These are phyloP conservation scores for Backusella parvicylindrica DNA, from an alignment of 192 early-diverging fungal genomes.

Conservation along the genomic window DNA sequence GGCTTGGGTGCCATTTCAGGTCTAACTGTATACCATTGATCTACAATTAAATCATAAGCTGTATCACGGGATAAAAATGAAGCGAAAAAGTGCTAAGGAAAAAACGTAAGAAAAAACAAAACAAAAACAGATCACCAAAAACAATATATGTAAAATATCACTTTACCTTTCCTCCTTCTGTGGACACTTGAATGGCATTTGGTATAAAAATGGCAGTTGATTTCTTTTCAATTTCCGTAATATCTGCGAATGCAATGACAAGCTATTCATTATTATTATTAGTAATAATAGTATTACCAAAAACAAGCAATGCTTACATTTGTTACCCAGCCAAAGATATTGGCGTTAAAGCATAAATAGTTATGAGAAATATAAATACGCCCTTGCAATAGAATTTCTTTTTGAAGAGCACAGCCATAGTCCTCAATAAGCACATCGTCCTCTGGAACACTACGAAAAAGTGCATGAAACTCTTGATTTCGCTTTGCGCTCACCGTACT, in stretches of 20 bases:
- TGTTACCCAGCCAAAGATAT: slow-evolving; percentile 90
- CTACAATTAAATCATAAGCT: slow-evolving; percentile 67
- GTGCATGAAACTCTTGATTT: slow-evolving; percentile 49
- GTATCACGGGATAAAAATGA: slow-evolving; percentile 85
- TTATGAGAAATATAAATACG: slow-evolving; percentile 79
- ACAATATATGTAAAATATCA: neutral
- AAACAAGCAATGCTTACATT: slow-evolving; percentile 40
- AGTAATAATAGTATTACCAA: neutral
- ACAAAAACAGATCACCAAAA: neutral
- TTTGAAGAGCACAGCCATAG: slow-evolving; percentile 83
- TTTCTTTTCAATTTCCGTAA: slow-evolving; percentile 81
- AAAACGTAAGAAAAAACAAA: neutral
- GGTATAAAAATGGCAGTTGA: slow-evolving; percentile 83
- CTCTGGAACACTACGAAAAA: slow-evolving; percentile 54
- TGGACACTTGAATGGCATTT: slow-evolving; percentile 85
- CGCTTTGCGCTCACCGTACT: slow-evolving; percentile 40
- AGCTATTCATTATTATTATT: slow-evolving; percentile 33
- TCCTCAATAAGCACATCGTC: slow-evolving; percentile 59
- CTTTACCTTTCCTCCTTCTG: slow-evolving; percentile 56
- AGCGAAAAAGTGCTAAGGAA: slow-evolving; percentile 68
- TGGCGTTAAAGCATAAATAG: slow-evolving; percentile 81
- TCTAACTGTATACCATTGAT: slow-evolving; percentile 50
- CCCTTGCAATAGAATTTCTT: slow-evolving; percentile 87
- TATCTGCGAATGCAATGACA: slow-evolving; percentile 72
- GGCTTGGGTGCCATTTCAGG: neutral